A percentile compares a stretch with the other conserved stretches of the same genome.
Evolutionary conservation across 257 asterid genomes (phyloP).

Genomic region (Nicotiana benthamiana): DNA sequence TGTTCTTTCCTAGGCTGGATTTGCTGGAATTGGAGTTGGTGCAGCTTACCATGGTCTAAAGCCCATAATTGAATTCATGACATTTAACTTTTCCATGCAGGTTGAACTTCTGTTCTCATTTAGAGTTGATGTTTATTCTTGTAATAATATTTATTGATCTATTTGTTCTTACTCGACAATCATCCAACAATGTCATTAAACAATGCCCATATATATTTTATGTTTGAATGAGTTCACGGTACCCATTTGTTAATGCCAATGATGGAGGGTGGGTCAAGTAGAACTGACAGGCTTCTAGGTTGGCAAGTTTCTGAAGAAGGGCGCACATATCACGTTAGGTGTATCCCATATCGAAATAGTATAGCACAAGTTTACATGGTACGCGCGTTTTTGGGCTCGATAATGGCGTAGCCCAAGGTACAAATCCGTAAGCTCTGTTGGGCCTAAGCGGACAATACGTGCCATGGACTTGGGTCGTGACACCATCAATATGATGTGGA

Average conservation of each 20-base stretch:
- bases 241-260: not conserved
- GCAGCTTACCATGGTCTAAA: slow-evolving; percentile 91
- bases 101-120: slow-evolving; percentile 22
- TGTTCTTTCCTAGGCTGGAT: slow-evolving; percentile 64
- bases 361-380: too few species aligned
- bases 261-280: too few species aligned
- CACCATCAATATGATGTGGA: too few species aligned
- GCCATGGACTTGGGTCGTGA: too few species aligned
- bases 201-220: not conserved
- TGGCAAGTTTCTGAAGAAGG: too few species aligned
- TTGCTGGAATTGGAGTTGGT: slow-evolving; percentile 94
- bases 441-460: too few species aligned
- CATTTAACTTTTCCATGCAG: slow-evolving; percentile 97
- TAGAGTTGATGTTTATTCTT: not conserved
- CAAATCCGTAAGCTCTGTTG: too few species aligned
- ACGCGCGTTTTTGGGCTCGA: too few species aligned
- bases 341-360: too few species aligned
- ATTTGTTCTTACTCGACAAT: not conserved
- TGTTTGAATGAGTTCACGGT: not conserved
- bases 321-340: too few species aligned
- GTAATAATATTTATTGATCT: not conserved
- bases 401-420: too few species aligned
- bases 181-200: not conserved
- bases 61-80: slow-evolving; percentile 93
- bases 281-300: too few species aligned